Conservation (phyloP, 2,329 filamentous ascomycete genomes). For the Stemphylium beticola region DNA sequence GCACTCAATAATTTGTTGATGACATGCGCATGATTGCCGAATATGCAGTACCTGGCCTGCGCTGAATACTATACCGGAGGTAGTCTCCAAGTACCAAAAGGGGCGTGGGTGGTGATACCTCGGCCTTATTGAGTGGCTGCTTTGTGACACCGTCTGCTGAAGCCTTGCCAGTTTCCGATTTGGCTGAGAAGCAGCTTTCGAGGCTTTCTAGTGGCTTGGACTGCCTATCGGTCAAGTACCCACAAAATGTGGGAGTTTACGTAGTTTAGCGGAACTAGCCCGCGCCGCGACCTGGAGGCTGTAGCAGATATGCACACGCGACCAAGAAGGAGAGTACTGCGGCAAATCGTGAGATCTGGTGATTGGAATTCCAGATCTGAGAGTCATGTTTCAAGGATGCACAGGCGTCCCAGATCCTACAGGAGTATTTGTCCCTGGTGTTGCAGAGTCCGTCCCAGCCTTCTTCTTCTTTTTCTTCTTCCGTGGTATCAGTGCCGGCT, state of each 20-base stretch:
- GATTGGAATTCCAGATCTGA: not conserved
- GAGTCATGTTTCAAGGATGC: slow-evolving; percentile 30
- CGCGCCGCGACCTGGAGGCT: slow-evolving; percentile 3
- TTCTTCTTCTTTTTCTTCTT: slow-evolving; percentile 51
- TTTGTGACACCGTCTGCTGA: not conserved
- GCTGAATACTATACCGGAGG: not conserved
- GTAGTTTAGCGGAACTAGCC: slow-evolving; percentile 6
- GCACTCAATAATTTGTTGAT: not conserved
- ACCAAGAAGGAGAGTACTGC: slow-evolving; percentile 1
- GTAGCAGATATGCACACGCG: slow-evolving; percentile 13
- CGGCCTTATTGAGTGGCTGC: not conserved
- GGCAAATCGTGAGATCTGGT: slow-evolving; percentile 2
- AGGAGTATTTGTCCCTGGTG: slow-evolving; percentile 42
- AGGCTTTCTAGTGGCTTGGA: not conserved
- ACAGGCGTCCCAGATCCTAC: slow-evolving; percentile 42
- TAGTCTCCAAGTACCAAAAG: not conserved
- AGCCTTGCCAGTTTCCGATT: slow-evolving; percentile 1
- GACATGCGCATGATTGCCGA: not conserved
- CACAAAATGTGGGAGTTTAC: not conserved
- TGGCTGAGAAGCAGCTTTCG: not conserved
- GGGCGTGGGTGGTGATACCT: not conserved
- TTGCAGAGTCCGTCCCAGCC: slow-evolving; percentile 41
- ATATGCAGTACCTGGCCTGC: not conserved
- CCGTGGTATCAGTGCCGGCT: slow-evolving; percentile 45
- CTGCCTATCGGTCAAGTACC: slow-evolving; percentile 3